phyloP scores from a whole-genome alignment of 139 green algal species.

The Auxenochlorella pyrenoidosa region DNA sequence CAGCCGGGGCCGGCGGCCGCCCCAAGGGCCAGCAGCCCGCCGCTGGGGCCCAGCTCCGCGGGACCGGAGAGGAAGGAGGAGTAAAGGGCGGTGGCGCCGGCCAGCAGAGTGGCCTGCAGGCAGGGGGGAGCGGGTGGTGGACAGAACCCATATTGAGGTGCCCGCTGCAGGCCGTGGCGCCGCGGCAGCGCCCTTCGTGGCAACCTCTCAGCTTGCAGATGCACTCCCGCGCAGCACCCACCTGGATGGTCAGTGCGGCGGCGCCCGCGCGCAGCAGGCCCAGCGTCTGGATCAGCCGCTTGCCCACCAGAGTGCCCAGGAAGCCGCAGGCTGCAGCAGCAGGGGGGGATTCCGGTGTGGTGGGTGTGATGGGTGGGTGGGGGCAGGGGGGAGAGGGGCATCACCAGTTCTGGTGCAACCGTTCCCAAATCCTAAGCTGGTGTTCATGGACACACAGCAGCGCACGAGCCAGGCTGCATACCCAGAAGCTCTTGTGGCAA shows the following conservation, averaged over 20 bases:
- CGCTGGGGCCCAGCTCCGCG: slow-evolving; percentile 13
- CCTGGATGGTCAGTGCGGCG: slow-evolving; percentile 46
- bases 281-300: slow-evolving; percentile 40
- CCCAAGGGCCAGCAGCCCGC: slow-evolving; percentile 28
- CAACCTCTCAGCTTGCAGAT: background rate
- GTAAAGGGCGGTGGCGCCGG: slow-evolving; percentile 3
- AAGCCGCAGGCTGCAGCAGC: slow-evolving; percentile 47
- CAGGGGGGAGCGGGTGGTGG: background rate
- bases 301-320: slow-evolving; percentile 50
- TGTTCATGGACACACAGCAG: no score
- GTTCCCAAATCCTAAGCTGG: no score
- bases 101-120: slow-evolving; percentile 11
- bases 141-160: no score
- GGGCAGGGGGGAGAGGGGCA: no score
- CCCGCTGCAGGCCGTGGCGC: no score
- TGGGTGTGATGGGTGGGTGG: no score
- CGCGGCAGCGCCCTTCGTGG: background rate
- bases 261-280: slow-evolving; percentile 51
- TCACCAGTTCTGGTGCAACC: no score
- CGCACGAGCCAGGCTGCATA: no score
- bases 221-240: background rate
- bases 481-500: no score
- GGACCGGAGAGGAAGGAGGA: slow-evolving; percentile 5
- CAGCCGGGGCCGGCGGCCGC: background rate
- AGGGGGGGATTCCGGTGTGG: background rate